Conservation (phyloP, 306 rosid species). For the Carpinus fangiana region DNA sequence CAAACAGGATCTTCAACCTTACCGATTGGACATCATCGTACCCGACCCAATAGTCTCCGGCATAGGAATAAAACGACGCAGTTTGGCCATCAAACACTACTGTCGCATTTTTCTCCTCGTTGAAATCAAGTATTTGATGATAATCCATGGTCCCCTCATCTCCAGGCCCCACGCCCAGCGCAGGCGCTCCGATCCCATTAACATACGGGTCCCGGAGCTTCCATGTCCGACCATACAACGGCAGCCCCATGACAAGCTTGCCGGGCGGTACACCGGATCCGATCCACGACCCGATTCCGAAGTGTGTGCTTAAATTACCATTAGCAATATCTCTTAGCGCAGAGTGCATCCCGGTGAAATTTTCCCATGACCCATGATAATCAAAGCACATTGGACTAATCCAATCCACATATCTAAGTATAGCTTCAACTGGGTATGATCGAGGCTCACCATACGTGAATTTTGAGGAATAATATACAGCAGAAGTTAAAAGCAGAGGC, state of each 20-base stretch:
- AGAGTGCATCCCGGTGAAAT: constrained; percentile 51
- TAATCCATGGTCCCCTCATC: constrained; percentile 63
- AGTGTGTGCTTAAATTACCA: constrained; percentile 44
- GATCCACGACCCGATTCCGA: constrained; percentile 72
- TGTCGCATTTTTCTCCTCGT: constrained; percentile 26
- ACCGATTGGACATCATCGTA: constrained; percentile 66
- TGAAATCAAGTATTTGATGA: constrained; percentile 43
- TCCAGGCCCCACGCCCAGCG: constrained; percentile 52
- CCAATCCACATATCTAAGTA: constrained; percentile 56
- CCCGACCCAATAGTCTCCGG: constrained; percentile 65
- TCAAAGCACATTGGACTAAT: constrained; percentile 79
- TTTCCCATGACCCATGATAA: constrained; percentile 66
- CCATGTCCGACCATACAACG: constrained; percentile 77
- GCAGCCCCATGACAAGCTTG: constrained; percentile 69
- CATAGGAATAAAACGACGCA: constrained; percentile 56
- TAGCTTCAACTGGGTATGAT: constrained; percentile 52
- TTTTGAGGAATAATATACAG: constrained; percentile 55
- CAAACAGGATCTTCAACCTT: constrained; percentile 46
- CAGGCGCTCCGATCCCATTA: constrained; percentile 47
- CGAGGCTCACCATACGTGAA: constrained; percentile 36
- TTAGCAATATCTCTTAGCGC: constrained; percentile 46
- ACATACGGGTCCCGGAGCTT: constrained; percentile 35
- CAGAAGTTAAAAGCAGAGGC: constrained; percentile 56
- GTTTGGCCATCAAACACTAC: constrained; percentile 51
- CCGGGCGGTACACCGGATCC: constrained; percentile 44